These are phyloP conservation scores for Liriodendron chinense DNA, from an alignment of 164 flowering plant species.

Conservation along the genomic window DNA sequence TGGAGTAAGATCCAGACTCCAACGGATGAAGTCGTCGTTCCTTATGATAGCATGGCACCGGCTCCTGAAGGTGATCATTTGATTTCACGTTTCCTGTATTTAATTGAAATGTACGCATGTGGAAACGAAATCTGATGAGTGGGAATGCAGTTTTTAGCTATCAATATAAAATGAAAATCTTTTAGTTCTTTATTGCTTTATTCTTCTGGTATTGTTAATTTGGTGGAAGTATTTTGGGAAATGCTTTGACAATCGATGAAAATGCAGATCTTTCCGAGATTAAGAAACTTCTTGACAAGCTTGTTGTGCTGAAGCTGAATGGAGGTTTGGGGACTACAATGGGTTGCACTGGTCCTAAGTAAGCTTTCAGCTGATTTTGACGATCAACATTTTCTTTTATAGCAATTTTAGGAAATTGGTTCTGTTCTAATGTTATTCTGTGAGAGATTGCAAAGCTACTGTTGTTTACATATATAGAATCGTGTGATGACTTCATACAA, in stretches of 20 bases:
- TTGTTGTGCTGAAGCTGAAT: constrained; percentile 82
- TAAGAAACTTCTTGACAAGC: constrained; percentile 68
- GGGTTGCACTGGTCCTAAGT: constrained; percentile 91
- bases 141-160: background rate
- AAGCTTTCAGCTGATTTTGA: constrained; percentile 15
- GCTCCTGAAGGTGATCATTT: constrained; percentile 57
- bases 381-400: background rate
- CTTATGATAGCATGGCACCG: constrained; percentile 70
- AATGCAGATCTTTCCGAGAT: constrained; percentile 48
- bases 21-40: constrained; percentile 92
- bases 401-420: background rate
- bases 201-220: background rate
- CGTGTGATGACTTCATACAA: too few species aligned
- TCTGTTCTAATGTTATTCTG: background rate
- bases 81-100: background rate
- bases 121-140: background rate
- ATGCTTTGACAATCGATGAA: background rate
- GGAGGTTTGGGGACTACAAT: constrained; percentile 76
- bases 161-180: too few species aligned
- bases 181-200: background rate
- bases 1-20: constrained; percentile 99
- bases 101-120: background rate
- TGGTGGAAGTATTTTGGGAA: background rate
- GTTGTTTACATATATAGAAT: too few species aligned
- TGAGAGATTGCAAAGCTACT: too few species aligned